Evolutionary conservation across 495 filamentous ascomycete species (phyloP), one percentile per base, ranked within the genome.

Genomic region (Aspergillus nidulans): DNA sequence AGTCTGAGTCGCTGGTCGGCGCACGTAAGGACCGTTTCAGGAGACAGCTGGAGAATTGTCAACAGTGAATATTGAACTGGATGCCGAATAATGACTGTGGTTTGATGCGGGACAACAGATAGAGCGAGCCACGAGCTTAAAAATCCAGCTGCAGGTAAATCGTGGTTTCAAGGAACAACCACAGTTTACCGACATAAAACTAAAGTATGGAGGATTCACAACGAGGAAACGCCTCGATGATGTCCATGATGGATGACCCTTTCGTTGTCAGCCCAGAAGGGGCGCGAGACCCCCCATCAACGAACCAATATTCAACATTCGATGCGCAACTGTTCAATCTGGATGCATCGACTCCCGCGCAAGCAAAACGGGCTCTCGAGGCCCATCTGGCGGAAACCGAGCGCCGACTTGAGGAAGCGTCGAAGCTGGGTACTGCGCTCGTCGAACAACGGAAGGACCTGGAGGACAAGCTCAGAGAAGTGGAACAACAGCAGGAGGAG

Each of bases 371-470:
- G 46, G 90, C 91, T 28, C 78, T 98, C 26, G 87, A 96, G 71
- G 91, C 91, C 40, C 95, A 96, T 69, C 77, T 97, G 32, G 82
- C 84, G 23, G 95, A 98, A 67, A 96, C 92, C 0, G 89, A 95
- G 55, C 86, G 91, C 49, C 80, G 92, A 55, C 84, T 97, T 60
- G 87, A 96, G 66, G 91, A 96, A 65, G 89, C 94, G 4, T 92
- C 88, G 4, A 91, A 86, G 62, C 70, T 97, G 34, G 94, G 94
- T 38, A 91, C 85, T 15, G 85, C 89, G 1, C 81, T 98, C 10
- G 81, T 97, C 18, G 81, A 89, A 47, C 95, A 97, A 67, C 86
- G 88, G 56, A 85, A 83, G 60, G 83, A 92, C 46, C 78, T 97
- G 39, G 80, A 83, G 45, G 90, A 92, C 41, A 82, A 86, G 59